A percentile compares a stretch with the other conserved stretches of the same genome.
Conservation (phyloP, 2,329 filamentous ascomycete genomes). For the Alternaria tenuissima region DNA sequence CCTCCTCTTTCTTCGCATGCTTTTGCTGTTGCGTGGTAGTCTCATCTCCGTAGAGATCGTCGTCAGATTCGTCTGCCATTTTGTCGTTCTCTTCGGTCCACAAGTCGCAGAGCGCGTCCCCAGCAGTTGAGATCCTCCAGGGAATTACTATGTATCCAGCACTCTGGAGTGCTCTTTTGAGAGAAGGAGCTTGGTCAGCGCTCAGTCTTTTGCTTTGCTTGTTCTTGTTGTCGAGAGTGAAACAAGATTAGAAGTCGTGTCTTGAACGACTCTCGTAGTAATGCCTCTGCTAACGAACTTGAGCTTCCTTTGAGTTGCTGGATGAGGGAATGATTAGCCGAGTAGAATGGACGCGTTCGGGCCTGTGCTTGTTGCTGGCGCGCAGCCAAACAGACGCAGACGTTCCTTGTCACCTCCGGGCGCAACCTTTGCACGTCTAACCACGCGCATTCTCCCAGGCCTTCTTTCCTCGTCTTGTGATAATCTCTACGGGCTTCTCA, state of each 20-base stretch:
- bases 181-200: not conserved
- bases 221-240: not conserved
- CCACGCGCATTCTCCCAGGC: not conserved
- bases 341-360: conserved; percentile 28
- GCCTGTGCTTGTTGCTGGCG: conserved; percentile 24
- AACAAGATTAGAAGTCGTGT: not conserved
- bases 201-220: not conserved
- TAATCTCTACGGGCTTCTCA: not conserved
- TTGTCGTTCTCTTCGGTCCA: conserved; percentile 8
- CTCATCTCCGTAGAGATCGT: conserved; percentile 59
- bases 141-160: not conserved
- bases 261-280: not conserved
- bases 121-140: no score
- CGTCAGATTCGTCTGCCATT: conserved; percentile 63
- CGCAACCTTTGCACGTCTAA: conserved; percentile 2
- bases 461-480: not conserved
- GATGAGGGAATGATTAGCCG: conserved; percentile 31
- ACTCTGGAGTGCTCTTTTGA: not conserved
- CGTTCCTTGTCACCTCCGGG: not conserved
- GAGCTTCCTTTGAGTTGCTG: conserved; percentile 18
- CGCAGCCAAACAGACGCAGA: conserved; percentile 12
- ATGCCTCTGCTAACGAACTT: conserved; percentile 3
- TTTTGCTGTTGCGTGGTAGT: conserved; percentile 32
- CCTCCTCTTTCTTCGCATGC: conserved; percentile 36
- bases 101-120: not conserved